These are phyloP conservation scores for Trichophyton equinum DNA, from an alignment of 2,329 filamentous ascomycete genomes.

Conservation along the genomic window DNA sequence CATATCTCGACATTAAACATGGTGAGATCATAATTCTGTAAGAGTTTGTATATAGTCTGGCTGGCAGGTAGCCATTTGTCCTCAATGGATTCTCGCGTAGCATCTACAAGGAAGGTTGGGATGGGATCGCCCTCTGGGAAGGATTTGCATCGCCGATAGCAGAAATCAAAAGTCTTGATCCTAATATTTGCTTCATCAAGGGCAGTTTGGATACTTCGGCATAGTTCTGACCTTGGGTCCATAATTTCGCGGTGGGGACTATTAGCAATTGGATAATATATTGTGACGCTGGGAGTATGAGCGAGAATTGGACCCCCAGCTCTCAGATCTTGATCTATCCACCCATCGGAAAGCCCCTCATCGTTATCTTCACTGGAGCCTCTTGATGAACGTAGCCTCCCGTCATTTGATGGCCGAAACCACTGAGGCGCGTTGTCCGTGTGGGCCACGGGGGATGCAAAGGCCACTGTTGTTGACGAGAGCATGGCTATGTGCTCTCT, in stretches of 20 bases:
- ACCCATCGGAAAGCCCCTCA: not conserved
- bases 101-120: no score
- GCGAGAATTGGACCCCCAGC: not conserved
- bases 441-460: not conserved
- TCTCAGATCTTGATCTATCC: not conserved
- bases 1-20: no score
- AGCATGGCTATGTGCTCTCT: not conserved
- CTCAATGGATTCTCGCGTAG: no score
- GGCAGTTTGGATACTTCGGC: not conserved
- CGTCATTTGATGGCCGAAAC: not conserved
- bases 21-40: no score
- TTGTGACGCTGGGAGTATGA: not conserved
- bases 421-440: not conserved
- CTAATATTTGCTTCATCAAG: not conserved
- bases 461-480: not conserved
- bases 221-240: not conserved
- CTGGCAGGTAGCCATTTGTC: no score
- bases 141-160: no score
- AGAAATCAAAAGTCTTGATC: no score
- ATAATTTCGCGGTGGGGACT: not conserved
- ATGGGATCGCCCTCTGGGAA: no score
- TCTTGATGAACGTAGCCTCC: not conserved
- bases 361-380: not conserved
- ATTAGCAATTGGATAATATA: not conserved
- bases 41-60: no score